Evolutionary conservation across 1,284 basidiomycete species (phyloP), one percentile per base, ranked within the genome.

Genomic region (Rhodotorula sp.): DNA sequence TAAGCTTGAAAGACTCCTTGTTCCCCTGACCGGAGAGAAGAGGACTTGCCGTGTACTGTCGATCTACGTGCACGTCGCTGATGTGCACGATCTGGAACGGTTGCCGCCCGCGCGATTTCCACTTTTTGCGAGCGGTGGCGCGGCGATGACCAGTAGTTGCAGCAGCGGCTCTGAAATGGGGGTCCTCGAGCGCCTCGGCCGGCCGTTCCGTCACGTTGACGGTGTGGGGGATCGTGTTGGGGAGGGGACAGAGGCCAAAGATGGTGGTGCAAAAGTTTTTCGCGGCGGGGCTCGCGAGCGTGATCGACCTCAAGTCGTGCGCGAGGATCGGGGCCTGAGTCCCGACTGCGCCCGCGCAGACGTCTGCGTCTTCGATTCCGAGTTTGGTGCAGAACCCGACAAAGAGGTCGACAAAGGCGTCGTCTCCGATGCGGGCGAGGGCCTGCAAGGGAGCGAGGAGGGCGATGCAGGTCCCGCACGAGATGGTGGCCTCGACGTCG

Each of bases 281-380:
- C 1, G 86, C 84, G 0, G 87, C 86, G 65, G 84, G 82, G 6
- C 85, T 84, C 20, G 81, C 78, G 18, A 83, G 75, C 29, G 82
- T 82, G 76, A 88, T 87, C 29, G 80, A 80, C 18, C 87, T 84
- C 31, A 89, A 79, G 67, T 84, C 84, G 72, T 88, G 85, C 0
- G 87, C 87, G 48, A 89, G 80, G 73, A 88, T 86, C 16, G 87
- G 87, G 5, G 85, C 87, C 78, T 86, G 84, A 49, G 83, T 79
- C 3, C 75, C 79, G 57, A 88, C 79, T 3, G 84, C 80, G 31
- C 87, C 87, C 61, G 82, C 81, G 77, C 87, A 88, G 18, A 89
- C 86, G 76, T 88, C 86, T 23, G 78, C 77, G 71, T 83, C 83
- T 67, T 82, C 81, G 61, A 83, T 75, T 63, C 76, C 74, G 5